Evolutionary conservation across 257 asterid species (phyloP), one percentile per base, ranked within the genome.

Genomic region (Solanum etuberosum): DNA sequence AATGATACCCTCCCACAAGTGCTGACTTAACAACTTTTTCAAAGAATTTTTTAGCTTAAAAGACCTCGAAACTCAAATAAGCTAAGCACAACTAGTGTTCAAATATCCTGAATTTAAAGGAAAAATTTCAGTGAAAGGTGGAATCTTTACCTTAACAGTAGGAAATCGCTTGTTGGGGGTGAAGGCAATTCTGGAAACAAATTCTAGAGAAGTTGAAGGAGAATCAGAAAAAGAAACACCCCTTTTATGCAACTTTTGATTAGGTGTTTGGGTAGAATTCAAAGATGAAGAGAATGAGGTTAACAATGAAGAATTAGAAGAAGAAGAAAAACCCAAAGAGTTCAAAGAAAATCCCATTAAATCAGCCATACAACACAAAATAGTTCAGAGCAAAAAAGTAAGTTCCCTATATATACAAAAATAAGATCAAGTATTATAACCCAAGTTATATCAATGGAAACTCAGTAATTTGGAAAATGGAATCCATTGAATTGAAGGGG

Each of bases 111-210:
- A 76, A 32, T 12, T 40, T n/a, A 74, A 37, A 70, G 31, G 78
- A 9, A 18, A 74, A 25, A 4, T 12, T 20, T 15, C 9, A 78
- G 84, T 43, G 27, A 89, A 87, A 77, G 90, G 27, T 25, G 35
- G 88, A 40, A 43, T 77, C 35, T 87, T 92, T 91, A 96, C 99
- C 99, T 93, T 92, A 78, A 93, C 88, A 87, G 90, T 83, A 82
- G 90, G 59, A 73, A 92, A 88, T 89, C 92, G 91, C 89, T 87
- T 93, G 89, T 89, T 89, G 80, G 91, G 87, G 80, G 88, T 89
- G 86, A 91, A 86, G 72, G 90, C 42, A 92, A 91, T 54, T 82
- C 94, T 91, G 65, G 92, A 88, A 86, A 89, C 91, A 84, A 88
- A 93, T 74, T 90, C 93, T 27, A 78, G 70, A 77, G 88, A 76